Evolutionary conservation across 371 early-diverging fungal species (phyloP).

Genomic region (Sanchytrium tribonematis): DNA sequence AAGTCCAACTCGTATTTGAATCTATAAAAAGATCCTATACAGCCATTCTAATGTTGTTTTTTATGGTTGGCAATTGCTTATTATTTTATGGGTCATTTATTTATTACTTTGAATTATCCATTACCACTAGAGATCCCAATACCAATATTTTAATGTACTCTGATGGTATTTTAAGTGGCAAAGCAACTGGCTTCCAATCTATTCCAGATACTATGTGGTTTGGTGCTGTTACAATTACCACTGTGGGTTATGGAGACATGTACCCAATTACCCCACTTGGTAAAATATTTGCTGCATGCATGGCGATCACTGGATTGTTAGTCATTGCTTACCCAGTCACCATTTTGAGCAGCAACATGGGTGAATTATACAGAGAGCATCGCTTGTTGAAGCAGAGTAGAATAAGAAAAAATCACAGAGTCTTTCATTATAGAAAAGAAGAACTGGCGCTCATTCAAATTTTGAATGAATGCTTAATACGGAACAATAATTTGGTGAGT

Average conservation of each 20-base stretch:
- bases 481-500: too few relatives aligned
- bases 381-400: too few relatives aligned
- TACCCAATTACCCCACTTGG: not conserved
- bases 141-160: not conserved
- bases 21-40: not conserved
- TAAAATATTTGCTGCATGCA: not conserved
- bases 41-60: not conserved
- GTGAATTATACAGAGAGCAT: not conserved
- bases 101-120: not conserved
- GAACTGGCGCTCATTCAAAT: too few relatives aligned
- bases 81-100: not conserved
- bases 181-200: not conserved
- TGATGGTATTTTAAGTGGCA: not conserved
- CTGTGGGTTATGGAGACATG: not conserved
- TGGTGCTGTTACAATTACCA: not conserved
- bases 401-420: too few relatives aligned
- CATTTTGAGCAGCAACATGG: not conserved
- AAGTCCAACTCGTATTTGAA: not conserved
- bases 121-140: not conserved
- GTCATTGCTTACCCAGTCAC: not conserved
- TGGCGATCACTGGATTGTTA: not conserved
- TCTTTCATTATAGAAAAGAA: too few relatives aligned
- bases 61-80: not conserved
- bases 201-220: not conserved
- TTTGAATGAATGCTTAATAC: too few relatives aligned